Evolutionary conservation across 352 stramenopile species (phyloP).

Genomic region (Aphanomyces astaci): DNA sequence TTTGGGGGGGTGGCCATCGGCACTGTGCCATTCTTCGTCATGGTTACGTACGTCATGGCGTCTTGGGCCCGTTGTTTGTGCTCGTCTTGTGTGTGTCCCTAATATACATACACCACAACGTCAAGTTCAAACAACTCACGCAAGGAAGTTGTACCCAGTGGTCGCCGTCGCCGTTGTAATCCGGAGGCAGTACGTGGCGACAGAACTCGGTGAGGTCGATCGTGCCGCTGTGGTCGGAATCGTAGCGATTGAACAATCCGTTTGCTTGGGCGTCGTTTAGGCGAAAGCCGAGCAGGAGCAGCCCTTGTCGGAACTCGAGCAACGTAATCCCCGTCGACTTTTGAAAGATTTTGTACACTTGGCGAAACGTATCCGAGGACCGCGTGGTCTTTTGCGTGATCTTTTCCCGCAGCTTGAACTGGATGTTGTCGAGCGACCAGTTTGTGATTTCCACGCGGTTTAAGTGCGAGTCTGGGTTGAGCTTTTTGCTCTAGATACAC

Average conservation of each 20-base stretch:
- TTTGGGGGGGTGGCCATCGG: slow-evolving; percentile 7
- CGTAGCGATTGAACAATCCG: slow-evolving; percentile 64
- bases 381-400: slow-evolving; percentile 69
- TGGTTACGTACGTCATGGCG: not conserved
- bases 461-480: slow-evolving; percentile 50
- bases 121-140: too few species aligned
- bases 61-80: slow-evolving; percentile 5
- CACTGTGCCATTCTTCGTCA: slow-evolving; percentile 20
- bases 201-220: slow-evolving; percentile 82
- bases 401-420: slow-evolving; percentile 71
- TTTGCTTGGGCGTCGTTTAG: slow-evolving; percentile 51
- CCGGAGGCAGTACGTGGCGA: slow-evolving; percentile 56
- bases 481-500: slow-evolving; percentile 17
- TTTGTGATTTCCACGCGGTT: slow-evolving; percentile 69
- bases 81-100: slow-evolving; percentile 20
- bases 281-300: slow-evolving; percentile 62
- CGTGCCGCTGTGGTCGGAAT: slow-evolving; percentile 64
- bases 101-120: too few species aligned
- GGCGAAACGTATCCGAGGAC: slow-evolving; percentile 69
- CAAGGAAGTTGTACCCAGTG: slow-evolving; percentile 33
- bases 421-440: slow-evolving; percentile 70
- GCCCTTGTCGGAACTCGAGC: slow-evolving; percentile 59
- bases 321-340: slow-evolving; percentile 64
- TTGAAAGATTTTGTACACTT: slow-evolving; percentile 77
- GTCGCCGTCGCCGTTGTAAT: slow-evolving; percentile 73